Base-by-base conservation (phyloP, 106 monocot species). In the Dendrobium chrysotoxum region DNA sequence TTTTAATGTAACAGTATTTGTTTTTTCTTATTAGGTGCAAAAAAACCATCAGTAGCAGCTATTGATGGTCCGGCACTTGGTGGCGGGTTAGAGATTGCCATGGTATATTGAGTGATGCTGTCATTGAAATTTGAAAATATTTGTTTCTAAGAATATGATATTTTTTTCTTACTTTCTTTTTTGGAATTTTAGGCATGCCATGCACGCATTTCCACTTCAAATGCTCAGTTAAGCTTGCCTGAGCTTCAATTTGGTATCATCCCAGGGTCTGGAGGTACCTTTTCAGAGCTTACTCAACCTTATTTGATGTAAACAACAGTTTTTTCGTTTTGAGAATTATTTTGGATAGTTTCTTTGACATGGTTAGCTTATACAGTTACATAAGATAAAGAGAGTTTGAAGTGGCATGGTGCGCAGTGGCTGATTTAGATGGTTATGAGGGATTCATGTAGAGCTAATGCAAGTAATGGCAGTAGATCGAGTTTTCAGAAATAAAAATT, bases 11-110 rank as follows among this genome's bases (percentile, higher is more conserved):
- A 31, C 66, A 46, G 25, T 75, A n/a, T 70, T 35, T 46, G 76
- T n/a, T 28, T 65, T 57, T 64, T 25, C 38, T 84, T 79, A 40
- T 78, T 80, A 97, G 96, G 81, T 87, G 96, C 92, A 76, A 87
- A 38, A 44, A 97, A 97, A 84, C 96, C 96, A 46, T 88, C 90
- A 65, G 94, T 97, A 75, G 94, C 92, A 67, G 96, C 96, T 74
- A 92, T 97, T 64, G 92, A 97, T 89, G 94, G 94, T 50, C 74
- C 94, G 78, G 92, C 96, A 83, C 93, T 97, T 86, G 94, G 96
- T 82, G 96, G 96, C 28, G 96, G 96, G 53, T 79, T 97, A 54
- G 96, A 97, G 78, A 66, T 97, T 85, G 92, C 94, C 80, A 97
- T 97, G 96, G 96, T 97, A 81, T 79, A 68, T 75, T 78, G 57